A percentile compares a stretch with the other conserved stretches of the same genome.
Conservation (phyloP, 495 filamentous ascomycete genomes). For the Patellaria atrata region DNA sequence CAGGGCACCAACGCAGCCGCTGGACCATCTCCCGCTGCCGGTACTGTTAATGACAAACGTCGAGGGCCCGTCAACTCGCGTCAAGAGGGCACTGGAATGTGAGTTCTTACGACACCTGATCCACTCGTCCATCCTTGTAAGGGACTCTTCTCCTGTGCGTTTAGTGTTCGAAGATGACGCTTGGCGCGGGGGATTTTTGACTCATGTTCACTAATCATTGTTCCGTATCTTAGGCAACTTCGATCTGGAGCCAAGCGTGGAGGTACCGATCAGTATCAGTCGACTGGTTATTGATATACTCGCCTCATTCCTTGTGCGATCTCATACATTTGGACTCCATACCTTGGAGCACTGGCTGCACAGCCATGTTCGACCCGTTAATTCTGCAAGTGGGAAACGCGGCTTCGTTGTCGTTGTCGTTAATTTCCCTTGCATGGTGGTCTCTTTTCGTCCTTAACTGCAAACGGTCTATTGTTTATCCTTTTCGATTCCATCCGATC, state of each 20-base stretch:
- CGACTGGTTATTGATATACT: constrained; percentile 24
- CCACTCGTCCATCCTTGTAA: too few species aligned
- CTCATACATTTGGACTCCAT: constrained; percentile 17
- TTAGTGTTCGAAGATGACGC: constrained; percentile 63
- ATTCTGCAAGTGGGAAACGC: constrained; percentile 22
- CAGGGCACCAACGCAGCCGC: constrained; percentile 44
- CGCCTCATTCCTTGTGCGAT: constrained; percentile 16
- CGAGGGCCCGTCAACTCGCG: constrained; percentile 26
- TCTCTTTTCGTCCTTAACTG: constrained; percentile 11
- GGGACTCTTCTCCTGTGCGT: constrained; percentile 76
- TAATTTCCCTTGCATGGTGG: constrained; percentile 13
- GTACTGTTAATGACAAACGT: constrained; percentile 21
- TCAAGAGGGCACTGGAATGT: constrained; percentile 91
- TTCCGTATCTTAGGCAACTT: constrained; percentile 27
- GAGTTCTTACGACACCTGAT: constrained; percentile 73
- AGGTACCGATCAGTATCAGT: constrained; percentile 21
- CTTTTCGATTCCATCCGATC: constrained; percentile 11
- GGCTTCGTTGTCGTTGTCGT: constrained; percentile 21
- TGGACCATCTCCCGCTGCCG: constrained; percentile 39
- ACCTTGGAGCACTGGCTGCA: too few species aligned
- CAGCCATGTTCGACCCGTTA: too few species aligned
- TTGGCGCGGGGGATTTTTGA: constrained; percentile 57
- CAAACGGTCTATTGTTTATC: constrained; percentile 15
- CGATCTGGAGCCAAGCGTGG: constrained; percentile 31
- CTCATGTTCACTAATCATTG: constrained; percentile 20